These are phyloP conservation scores for Urtica urens DNA, from an alignment of 306 rosid species.

Conservation along the genomic window DNA sequence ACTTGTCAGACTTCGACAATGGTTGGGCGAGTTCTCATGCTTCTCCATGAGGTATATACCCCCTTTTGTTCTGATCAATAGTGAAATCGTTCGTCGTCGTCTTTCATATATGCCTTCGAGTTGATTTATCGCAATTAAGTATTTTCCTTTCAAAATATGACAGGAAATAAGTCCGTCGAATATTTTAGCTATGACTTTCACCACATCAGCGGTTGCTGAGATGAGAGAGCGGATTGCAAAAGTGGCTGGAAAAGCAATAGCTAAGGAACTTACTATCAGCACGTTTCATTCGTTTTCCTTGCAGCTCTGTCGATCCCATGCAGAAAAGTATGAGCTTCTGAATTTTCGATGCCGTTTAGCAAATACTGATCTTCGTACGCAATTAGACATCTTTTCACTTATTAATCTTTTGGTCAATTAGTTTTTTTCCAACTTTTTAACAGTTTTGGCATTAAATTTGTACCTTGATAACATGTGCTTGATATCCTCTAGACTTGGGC, in stretches of 20 bases:
- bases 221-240: constrained; percentile 88
- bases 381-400: too few relatives aligned
- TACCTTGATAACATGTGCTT: too few relatives aligned
- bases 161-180: constrained; percentile 67
- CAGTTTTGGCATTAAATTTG: too few relatives aligned
- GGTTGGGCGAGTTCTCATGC: constrained; percentile 88
- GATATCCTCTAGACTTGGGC: constrained; percentile 50
- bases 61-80: background rate
- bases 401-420: too few relatives aligned
- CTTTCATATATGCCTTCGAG: background rate
- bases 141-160: constrained; percentile 11
- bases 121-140: background rate
- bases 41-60: constrained; percentile 66
- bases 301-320: constrained; percentile 89
- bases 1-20: constrained; percentile 78
- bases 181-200: constrained; percentile 92
- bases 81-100: too few relatives aligned
- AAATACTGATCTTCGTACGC: constrained; percentile 4
- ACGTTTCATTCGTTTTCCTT: constrained; percentile 96
- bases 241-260: constrained; percentile 65
- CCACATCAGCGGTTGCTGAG: constrained; percentile 91
- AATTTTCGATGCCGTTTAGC: too few relatives aligned
- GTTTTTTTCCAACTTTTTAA: background rate
- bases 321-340: constrained; percentile 59
- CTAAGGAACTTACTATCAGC: constrained; percentile 81